Conservation (phyloP, 1,139 yeast species). For the Protomyces lactucae-debilis region DNA sequence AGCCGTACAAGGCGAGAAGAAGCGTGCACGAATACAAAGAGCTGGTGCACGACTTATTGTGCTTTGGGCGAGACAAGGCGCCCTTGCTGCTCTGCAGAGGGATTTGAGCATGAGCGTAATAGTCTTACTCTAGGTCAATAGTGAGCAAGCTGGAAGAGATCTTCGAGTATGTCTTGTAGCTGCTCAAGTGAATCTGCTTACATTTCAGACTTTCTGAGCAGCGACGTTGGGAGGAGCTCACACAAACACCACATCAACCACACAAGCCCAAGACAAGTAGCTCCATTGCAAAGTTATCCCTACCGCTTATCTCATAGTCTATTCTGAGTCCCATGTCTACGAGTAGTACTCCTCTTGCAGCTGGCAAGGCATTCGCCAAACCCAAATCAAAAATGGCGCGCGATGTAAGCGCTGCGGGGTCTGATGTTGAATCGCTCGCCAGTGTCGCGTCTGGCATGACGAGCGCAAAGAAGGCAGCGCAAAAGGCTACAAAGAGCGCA, state of each 20-base stretch:
- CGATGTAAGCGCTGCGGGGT: not conserved
- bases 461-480: not conserved
- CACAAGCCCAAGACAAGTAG: too few relatives aligned
- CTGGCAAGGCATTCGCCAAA: not conserved
- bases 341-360: not conserved
- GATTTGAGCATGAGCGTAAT: not conserved
- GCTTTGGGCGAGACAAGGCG: not conserved
- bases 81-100: not conserved
- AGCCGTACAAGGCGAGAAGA: not conserved
- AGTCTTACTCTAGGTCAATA: too few relatives aligned
- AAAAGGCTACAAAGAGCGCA: constrained; percentile 4
- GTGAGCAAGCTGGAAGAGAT: too few relatives aligned
- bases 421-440: not conserved
- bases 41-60: not conserved
- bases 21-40: not conserved
- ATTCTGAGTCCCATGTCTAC: not conserved
- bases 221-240: not conserved
- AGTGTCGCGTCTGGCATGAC: not conserved
- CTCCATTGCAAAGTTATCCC: too few relatives aligned
- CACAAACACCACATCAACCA: not conserved
- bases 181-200: not conserved
- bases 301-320: too few relatives aligned
- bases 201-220: not conserved
- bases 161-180: too few relatives aligned
- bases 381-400: not conserved